phyloP scores from a whole-genome alignment of 257 asterid species.

The Gynochthodes officinalis region DNA sequence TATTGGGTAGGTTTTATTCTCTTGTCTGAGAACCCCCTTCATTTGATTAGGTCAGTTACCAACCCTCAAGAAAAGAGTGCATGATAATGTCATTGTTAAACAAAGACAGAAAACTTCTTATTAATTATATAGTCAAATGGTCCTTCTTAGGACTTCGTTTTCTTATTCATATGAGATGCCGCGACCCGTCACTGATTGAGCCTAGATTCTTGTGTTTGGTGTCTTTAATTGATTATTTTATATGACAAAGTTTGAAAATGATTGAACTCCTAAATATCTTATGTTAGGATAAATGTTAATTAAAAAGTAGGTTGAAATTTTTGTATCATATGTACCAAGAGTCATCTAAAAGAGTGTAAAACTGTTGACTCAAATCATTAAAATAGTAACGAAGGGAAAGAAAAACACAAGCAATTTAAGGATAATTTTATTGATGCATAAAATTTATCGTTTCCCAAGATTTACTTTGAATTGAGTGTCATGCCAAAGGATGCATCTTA shows the following conservation, averaged over 20 bases:
- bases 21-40: neutral
- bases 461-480: neutral
- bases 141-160: neutral
- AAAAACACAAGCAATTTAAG: neutral
- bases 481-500: neutral
- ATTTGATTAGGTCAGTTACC: neutral
- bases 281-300: neutral
- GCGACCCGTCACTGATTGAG: constrained; percentile 32
- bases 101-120: neutral
- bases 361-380: neutral
- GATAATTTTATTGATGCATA: neutral
- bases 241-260: constrained; percentile 14
- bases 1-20: neutral
- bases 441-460: neutral
- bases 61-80: neutral
- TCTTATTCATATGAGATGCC: constrained; percentile 18
- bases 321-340: constrained; percentile 12
- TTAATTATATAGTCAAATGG: neutral
- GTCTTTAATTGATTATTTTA: constrained; percentile 12
- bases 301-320: constrained; percentile 8
- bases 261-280: neutral
- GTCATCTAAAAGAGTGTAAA: constrained; percentile 3
- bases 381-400: neutral
- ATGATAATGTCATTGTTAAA: neutral
- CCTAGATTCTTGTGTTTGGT: neutral